phyloP scores from a whole-genome alignment of 176 grass and related monocot genomes.

The Calamus simplicifolius region DNA sequence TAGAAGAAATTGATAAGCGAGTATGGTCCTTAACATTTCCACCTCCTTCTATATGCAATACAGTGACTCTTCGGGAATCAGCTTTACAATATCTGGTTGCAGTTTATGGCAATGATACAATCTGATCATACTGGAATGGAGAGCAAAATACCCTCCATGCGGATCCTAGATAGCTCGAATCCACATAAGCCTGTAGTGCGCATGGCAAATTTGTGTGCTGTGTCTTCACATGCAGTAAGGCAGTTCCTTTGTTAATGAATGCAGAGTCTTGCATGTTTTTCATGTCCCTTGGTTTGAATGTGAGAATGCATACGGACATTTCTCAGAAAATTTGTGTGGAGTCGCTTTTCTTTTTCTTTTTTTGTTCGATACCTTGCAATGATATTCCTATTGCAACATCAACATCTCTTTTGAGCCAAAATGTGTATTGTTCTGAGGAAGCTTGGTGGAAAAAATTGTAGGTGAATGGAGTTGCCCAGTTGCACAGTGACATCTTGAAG shows the following conservation, averaged over 20 bases:
- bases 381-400: too few relatives aligned
- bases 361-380: neutral
- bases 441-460: constrained; percentile 20
- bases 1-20: constrained; percentile 70
- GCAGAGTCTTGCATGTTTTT: too few relatives aligned
- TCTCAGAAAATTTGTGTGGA: constrained; percentile 5
- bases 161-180: constrained; percentile 63
- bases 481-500: constrained; percentile 84
- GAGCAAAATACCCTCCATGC: constrained; percentile 48
- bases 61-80: neutral
- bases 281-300: too few relatives aligned
- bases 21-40: constrained; percentile 20
- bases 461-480: constrained; percentile 81
- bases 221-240: constrained; percentile 50
- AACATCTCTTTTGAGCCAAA: too few relatives aligned
- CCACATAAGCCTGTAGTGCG: constrained; percentile 75
- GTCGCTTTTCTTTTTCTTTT: constrained; percentile 1
- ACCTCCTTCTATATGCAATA: constrained; percentile 5
- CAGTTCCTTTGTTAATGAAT: neutral
- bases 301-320: too few relatives aligned
- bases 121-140: constrained; percentile 59
- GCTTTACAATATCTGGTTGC: constrained; percentile 18
- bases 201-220: constrained; percentile 79
- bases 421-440: constrained; percentile 8
- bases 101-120: constrained; percentile 77